Evolutionary conservation across 352 stramenopile species (phyloP).

Genomic region (Thalassiosira exigua): DNA sequence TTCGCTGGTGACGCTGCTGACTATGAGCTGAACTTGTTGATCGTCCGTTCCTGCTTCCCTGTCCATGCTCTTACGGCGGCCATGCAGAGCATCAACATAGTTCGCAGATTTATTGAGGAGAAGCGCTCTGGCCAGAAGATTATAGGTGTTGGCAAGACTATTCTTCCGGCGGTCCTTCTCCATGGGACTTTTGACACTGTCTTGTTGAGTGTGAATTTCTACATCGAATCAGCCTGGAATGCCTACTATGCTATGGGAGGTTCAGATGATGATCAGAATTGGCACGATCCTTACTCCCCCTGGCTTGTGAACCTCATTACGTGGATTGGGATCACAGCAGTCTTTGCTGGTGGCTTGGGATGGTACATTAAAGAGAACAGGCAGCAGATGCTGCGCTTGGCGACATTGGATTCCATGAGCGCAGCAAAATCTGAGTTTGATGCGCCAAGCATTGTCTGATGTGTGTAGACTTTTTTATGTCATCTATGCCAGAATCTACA

Average conservation of each 20-base stretch:
- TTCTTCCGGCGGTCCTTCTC: conserved; percentile 78
- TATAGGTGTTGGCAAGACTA: conserved; percentile 80
- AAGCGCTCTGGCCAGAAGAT: conserved; percentile 47
- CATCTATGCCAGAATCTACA: too few relatives aligned
- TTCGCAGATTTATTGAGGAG: conserved; percentile 82
- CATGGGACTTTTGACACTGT: conserved; percentile 84
- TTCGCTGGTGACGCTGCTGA: conserved; percentile 62
- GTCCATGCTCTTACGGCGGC: conserved; percentile 79
- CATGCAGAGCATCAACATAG: conserved; percentile 83
- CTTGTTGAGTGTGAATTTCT: conserved; percentile 78
- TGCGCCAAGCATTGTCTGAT: conserved; percentile 26
- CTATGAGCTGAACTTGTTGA: conserved; percentile 70
- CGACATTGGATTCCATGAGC: conserved; percentile 42
- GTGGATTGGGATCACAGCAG: conserved; percentile 58
- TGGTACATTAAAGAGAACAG: conserved; percentile 76
- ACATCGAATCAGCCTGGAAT: conserved; percentile 75
- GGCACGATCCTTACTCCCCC: conserved; percentile 65
- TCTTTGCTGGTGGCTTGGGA: conserved; percentile 68
- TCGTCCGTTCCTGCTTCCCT: conserved; percentile 81
- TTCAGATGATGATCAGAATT: conserved; percentile 54
- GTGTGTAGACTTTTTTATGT: too few relatives aligned
- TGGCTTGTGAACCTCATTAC: conserved; percentile 73
- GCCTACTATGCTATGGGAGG: conserved; percentile 61
- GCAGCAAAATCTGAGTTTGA: conserved; percentile 27
- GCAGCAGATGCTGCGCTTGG: conserved; percentile 61